These are phyloP conservation scores for Melocanna baccifera DNA, from an alignment of 176 grass and related monocot species.

Conservation along the genomic window DNA sequence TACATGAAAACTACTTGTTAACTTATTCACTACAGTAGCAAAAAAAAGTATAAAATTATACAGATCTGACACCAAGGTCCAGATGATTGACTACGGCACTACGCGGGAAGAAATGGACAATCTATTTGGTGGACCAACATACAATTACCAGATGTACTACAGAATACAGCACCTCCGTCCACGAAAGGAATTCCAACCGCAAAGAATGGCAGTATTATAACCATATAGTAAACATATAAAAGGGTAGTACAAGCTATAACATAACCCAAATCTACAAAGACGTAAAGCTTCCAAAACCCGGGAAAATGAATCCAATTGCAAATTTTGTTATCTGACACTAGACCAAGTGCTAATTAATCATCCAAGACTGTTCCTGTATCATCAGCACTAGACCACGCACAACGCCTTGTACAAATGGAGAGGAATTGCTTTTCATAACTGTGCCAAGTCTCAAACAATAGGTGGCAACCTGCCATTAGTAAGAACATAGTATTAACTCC, in stretches of 20 bases:
- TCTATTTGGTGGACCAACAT: conserved; percentile 11
- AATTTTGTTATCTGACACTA: conserved; percentile 33
- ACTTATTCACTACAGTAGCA: not conserved
- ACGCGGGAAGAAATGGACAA: not conserved
- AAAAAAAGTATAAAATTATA: not conserved
- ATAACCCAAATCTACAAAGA: conserved; percentile 31
- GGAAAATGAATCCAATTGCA: conserved; percentile 17
- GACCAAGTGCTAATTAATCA: conserved; percentile 14
- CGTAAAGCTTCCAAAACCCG: not conserved
- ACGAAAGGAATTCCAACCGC: conserved; percentile 4
- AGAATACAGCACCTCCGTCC: not conserved
- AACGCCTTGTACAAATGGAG: conserved; percentile 31
- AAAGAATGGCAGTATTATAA: conserved; percentile 24
- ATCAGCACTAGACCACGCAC: not conserved
- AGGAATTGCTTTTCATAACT: conserved; percentile 17
- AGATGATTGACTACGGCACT: not conserved
- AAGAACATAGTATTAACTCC: not conserved
- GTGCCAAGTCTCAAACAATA: conserved; percentile 5
- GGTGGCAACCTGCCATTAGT: conserved; percentile 27
- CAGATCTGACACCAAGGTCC: not conserved
- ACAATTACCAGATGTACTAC: not conserved
- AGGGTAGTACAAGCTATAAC: conserved; percentile 14
- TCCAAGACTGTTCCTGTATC: not conserved
- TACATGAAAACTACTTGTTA: not conserved
- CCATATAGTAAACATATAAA: conserved; percentile 2